Conservation (phyloP, 257 asterid genomes). For the Solanum stenotomum region DNA sequence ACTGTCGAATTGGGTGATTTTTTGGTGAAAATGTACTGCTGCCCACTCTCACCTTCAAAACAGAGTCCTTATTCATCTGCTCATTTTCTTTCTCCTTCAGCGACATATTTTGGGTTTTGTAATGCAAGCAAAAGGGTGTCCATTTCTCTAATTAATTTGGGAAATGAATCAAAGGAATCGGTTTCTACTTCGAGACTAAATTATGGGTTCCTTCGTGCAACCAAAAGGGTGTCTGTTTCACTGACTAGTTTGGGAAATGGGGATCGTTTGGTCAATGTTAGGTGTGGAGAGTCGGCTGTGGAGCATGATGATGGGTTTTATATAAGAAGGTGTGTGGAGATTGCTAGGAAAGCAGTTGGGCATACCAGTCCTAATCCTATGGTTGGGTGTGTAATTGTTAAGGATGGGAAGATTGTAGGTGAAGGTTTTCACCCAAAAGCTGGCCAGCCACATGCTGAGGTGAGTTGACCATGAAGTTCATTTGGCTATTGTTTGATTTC, state of each 20-base stretch:
- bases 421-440: slow-evolving; percentile 96
- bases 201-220: slow-evolving; percentile 26
- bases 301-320: slow-evolving; percentile 52
- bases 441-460: slow-evolving; percentile 99
- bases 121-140: slow-evolving; percentile 20
- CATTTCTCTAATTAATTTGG: slow-evolving; percentile 14
- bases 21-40: not conserved
- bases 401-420: slow-evolving; percentile 76
- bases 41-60: slow-evolving; percentile 17
- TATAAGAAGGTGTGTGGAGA: slow-evolving; percentile 78
- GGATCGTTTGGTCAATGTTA: slow-evolving; percentile 14
- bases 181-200: slow-evolving; percentile 11
- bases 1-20: not conserved
- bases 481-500: not conserved
- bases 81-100: not conserved
- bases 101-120: not conserved
- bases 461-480: slow-evolving; percentile 4
- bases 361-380: slow-evolving; percentile 89
- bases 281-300: slow-evolving; percentile 20
- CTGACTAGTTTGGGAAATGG: slow-evolving; percentile 16
- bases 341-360: slow-evolving; percentile 75
- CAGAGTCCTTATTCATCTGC: slow-evolving; percentile 3
- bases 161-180: slow-evolving; percentile 12
- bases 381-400: slow-evolving; percentile 94
- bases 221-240: slow-evolving; percentile 29